Conservation (phyloP, 768 basidiomycete genomes). For the Collybia sordida region DNA sequence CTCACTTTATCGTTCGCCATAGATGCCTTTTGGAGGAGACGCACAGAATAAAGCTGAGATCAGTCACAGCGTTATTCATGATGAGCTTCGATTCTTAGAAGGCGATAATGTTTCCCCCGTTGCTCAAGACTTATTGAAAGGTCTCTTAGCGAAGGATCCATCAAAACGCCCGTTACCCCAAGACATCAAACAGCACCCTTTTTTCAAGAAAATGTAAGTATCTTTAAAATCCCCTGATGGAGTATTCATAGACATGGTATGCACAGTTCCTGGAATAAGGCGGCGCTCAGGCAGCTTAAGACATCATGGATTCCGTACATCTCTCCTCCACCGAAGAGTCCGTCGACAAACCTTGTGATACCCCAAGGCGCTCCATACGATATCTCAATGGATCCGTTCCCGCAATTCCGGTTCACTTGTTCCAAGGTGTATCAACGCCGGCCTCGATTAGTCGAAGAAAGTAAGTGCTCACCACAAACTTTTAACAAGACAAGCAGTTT, state of each 20-base stretch:
- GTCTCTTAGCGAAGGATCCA: not conserved
- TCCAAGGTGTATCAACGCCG: not conserved
- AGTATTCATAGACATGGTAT: not conserved
- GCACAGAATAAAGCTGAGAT: not conserved
- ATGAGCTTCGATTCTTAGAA: not conserved
- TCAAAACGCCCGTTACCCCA: not conserved
- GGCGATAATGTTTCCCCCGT: not conserved
- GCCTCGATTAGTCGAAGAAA: no score
- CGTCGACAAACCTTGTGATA: not conserved
- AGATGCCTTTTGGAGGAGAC: conserved; percentile 4
- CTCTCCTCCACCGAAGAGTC: conserved; percentile 1
- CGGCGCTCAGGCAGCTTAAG: not conserved
- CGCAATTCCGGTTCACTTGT: not conserved
- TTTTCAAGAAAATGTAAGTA: not conserved
- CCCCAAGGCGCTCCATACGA: not conserved
- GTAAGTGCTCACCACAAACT: no score
- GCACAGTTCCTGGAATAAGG: not conserved
- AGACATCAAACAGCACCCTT: conserved; percentile 1
- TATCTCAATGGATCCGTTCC: not conserved
- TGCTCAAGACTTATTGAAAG: not conserved
- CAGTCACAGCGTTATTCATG: not conserved
- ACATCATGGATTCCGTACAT: not conserved
- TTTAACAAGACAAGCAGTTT: no score
- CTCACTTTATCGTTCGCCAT: not conserved
- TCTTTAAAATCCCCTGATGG: not conserved